These are phyloP conservation scores for Paxillus ammoniavirescens DNA, from an alignment of 768 basidiomycete genomes.

Conservation along the genomic window DNA sequence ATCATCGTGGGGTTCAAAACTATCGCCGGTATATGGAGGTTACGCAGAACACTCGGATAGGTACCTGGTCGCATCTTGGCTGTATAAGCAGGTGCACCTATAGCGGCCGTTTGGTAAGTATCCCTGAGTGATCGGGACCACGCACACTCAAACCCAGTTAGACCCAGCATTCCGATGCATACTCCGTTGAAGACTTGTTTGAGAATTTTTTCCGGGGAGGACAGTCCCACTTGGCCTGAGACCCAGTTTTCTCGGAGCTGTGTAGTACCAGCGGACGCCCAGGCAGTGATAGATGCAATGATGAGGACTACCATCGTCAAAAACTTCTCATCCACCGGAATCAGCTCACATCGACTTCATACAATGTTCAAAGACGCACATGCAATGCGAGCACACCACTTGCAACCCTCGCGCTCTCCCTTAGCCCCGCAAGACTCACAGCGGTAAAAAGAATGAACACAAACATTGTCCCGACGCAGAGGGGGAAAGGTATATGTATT, in stretches of 20 bases:
- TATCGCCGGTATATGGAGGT: slow-evolving; percentile 60
- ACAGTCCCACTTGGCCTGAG: slow-evolving; percentile 27
- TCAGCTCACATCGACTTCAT: not conserved
- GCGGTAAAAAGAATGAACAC: slow-evolving; percentile 53
- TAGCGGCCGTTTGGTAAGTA: not conserved
- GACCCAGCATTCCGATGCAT: slow-evolving; percentile 68
- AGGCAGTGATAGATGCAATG: slow-evolving; percentile 47
- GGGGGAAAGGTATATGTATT: slow-evolving; percentile 54
- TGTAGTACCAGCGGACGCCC: slow-evolving; percentile 46
- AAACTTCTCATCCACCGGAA: slow-evolving; percentile 33
- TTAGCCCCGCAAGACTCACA: slow-evolving; percentile 56
- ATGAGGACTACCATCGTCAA: slow-evolving; percentile 56
- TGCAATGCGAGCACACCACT: slow-evolving; percentile 58
- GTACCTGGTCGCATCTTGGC: slow-evolving; percentile 54
- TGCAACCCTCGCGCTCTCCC: slow-evolving; percentile 62
- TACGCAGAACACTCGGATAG: slow-evolving; percentile 61
- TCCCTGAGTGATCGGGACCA: not conserved
- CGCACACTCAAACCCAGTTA: slow-evolving; percentile 70
- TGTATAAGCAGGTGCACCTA: slow-evolving; percentile 64
- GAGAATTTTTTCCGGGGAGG: slow-evolving; percentile 32
- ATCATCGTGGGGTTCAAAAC: slow-evolving; percentile 55
- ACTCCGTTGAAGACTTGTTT: slow-evolving; percentile 62
- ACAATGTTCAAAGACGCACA: slow-evolving; percentile 33
- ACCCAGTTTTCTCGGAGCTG: slow-evolving; percentile 59
- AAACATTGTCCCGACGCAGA: slow-evolving; percentile 50